Base-by-base conservation (phyloP, 345 rosid genomes). In the Balakata baccata region DNA sequence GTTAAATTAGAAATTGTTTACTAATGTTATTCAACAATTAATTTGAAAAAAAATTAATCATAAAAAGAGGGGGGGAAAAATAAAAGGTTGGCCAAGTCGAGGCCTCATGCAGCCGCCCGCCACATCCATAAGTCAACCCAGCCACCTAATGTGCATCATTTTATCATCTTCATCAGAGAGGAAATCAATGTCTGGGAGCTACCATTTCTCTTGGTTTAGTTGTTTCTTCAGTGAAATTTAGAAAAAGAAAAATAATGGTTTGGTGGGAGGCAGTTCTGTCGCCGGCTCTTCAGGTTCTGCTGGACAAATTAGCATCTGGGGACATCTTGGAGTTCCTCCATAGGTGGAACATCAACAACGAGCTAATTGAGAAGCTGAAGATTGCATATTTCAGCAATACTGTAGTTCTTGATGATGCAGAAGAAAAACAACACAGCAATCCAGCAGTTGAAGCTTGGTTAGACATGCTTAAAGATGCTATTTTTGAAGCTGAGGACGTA, bases 401-500 rank as follows among this genome's bases (percentile, higher is more conserved):
- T 22, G 69, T 68, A 7, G 75, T 71, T 25, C 80, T 77, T 11
- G 71, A 34, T 2, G 80, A 71, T 39, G 80, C 72, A 8, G 76
- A 77, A 50, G 72, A 77, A 41, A 71, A 77, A 66, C 76, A 77
- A 39, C 56, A 38, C 71, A 22, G 39, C 62, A 58, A 57, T 39
- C 62, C 51, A 58, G 29, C 64, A 2, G 80, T 77, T 37, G 72
- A 59, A 41, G 53, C 51, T 6, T 77, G 76, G 76, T 58, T 71
- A 20, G 56, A 37, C 6, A 71, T 71, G 43, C 72, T 77, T 49
- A 74, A 50, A 51, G 61, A 77, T 52, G 51, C 72, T 66, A 71
- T 64, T 65, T 71, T 57, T 54, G 80, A 77, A 56, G 66, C 60
- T 4, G 75, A 77, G 37, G 80, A 77, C 57, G 39, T 77, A 22